Percentiles rank a stretch among this genome's conserved stretches.
Evolutionary conservation across 108 stramenopile species (phyloP).

Genomic region (Cyclotella distinguenda): DNA sequence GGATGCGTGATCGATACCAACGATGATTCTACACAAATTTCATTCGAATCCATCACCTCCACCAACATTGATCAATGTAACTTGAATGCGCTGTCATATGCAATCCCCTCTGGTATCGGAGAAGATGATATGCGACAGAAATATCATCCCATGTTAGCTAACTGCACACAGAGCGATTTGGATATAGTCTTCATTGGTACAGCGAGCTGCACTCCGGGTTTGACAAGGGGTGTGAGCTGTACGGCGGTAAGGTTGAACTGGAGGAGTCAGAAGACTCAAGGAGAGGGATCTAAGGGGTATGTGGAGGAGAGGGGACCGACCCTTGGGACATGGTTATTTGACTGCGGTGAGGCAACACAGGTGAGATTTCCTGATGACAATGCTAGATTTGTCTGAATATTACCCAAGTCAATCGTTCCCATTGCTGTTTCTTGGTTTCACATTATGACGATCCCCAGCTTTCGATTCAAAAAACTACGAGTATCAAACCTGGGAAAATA

Average conservation of each 20-base stretch:
- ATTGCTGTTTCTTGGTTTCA: conserved; percentile 4
- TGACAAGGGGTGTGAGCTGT: conserved; percentile 87
- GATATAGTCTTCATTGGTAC: conserved; percentile 91
- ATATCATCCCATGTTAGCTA: conserved; percentile 63
- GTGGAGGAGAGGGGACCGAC: conserved; percentile 11
- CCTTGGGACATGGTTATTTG: conserved; percentile 92
- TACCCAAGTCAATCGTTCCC: not conserved
- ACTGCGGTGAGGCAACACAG: conserved; percentile 95
- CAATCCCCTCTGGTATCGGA: conserved; percentile 30
- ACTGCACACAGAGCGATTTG: conserved; percentile 60
- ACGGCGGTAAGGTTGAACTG: conserved; percentile 77
- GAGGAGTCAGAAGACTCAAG: conserved; percentile 20
- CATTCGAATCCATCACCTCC: not conserved
- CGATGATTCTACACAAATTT: not conserved
- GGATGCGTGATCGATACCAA: conserved; percentile 1
- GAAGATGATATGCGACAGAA: conserved; percentile 60
- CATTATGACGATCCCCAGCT: conserved; percentile 54
- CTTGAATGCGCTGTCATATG: conserved; percentile 4
- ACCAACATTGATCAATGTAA: conserved; percentile 20
- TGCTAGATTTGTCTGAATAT: too few species aligned
- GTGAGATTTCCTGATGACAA: conserved; percentile 49
- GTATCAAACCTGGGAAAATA: conserved; percentile 75
- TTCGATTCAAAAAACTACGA: conserved; percentile 67
- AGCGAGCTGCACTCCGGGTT: conserved; percentile 87
- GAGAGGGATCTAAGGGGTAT: not conserved